Base-by-base conservation (phyloP, 495 filamentous ascomycete genomes). In the Thermothielavioides terrestris region DNA sequence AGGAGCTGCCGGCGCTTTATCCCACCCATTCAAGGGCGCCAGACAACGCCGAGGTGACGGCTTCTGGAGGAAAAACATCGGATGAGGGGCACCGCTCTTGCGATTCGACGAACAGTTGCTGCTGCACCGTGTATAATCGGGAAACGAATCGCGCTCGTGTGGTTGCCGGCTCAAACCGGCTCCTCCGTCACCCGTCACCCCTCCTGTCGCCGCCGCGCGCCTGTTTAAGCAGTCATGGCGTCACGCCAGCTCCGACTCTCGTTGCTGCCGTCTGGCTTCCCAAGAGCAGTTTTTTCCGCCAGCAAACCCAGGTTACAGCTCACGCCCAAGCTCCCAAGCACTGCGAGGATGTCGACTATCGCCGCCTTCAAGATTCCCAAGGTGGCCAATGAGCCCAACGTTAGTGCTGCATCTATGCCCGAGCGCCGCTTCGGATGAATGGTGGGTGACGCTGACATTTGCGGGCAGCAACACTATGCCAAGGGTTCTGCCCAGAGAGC, bases 311-410 rank as follows among this genome's bases (percentile, higher is more conserved):
- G 57, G 48, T 51, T 51, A 51, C 25, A n/a, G 1, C 12, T 20
- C n/a, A 23, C 46, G 3, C 25, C 43, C 14, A 54, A 35, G 11
- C 45, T 42, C 9, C 27, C 30, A 21, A 53, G 26, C 28, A 41
- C 23, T 2, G 23, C 34, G 37, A 65, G 38, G 32, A 58, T 62
- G 59, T 56, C 70, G 39, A 63, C 64, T 10, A 53, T 89, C 42
- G 88, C 88, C 31, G 74, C 79, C 38, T 97, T 96, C 77, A 94
- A 86, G 70, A 77, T 89, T 21, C 92, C 92, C 38, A 83, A 80
- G 53, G 77, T 95, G 49, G 74, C 83, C 58, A 98, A 98, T 60
- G 92, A 98, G 68, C 88, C 87, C 17, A 98, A 95, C 62, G 92
- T 95, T 72, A 63, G 86, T 74, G 37, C 28, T 30, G 26, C 46